A percentile compares a stretch with the other conserved stretches of the same genome.
Evolutionary conservation across 208 protist species (phyloP).

Genomic region (Naegleria lovaniensis): DNA sequence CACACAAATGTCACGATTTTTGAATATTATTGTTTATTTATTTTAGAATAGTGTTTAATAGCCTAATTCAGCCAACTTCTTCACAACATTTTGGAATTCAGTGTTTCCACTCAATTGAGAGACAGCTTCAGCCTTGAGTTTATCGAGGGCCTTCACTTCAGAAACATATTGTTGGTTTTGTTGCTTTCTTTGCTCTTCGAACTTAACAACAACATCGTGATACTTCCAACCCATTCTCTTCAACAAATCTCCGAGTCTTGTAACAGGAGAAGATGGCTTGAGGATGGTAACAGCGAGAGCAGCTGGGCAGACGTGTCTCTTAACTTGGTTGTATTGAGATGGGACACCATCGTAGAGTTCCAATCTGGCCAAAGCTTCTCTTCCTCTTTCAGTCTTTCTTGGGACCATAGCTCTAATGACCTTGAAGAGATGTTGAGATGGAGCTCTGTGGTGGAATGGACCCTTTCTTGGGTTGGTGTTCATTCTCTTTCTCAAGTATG

Average conservation of each 20-base stretch:
- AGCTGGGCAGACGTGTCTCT: conserved; percentile 72
- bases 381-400: conserved; percentile 74
- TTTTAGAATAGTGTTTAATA: conserved; percentile 12
- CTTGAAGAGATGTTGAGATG: conserved; percentile 88
- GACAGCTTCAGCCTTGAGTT: background rate
- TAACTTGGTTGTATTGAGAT: conserved; percentile 69
- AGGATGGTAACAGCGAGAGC: conserved; percentile 67
- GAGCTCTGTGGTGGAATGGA: conserved; percentile 94
- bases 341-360: conserved; percentile 83
- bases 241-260: conserved; percentile 60
- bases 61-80: background rate
- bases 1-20: too few relatives aligned
- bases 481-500: conserved; percentile 86
- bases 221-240: conserved; percentile 82
- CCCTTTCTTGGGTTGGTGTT: conserved; percentile 95
- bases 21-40: background rate
- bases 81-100: background rate
- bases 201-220: conserved; percentile 54
- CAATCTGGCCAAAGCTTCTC: conserved; percentile 59
- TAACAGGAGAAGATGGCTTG: conserved; percentile 55
- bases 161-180: conserved; percentile 49
- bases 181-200: conserved; percentile 76
- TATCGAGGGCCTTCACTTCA: conserved; percentile 33
- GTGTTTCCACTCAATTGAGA: background rate
- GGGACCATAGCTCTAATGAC: conserved; percentile 96